A percentile compares a stretch with the other conserved stretches of the same genome.
phyloP scores from a whole-genome alignment of 2,329 filamentous ascomycete species.

The Aspergillus calidoustus region DNA sequence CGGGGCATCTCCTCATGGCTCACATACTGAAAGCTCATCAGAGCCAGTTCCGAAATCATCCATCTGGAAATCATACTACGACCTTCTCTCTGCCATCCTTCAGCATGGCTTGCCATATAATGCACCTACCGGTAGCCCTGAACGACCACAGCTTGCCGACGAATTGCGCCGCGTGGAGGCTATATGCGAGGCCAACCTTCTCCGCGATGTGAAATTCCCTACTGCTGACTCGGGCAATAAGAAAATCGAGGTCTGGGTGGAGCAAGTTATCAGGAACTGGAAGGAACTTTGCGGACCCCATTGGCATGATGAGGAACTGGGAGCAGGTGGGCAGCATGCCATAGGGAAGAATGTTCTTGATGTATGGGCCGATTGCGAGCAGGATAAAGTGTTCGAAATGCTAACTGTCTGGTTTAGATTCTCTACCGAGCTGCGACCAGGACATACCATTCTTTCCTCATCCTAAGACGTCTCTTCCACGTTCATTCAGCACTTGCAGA shows the following conservation, averaged over 20 bases:
- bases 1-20: background rate
- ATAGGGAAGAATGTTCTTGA: constrained; percentile 78
- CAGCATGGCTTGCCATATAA: constrained; percentile 55
- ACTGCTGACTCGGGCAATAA: constrained; percentile 77
- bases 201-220: constrained; percentile 82
- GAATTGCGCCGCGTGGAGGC: constrained; percentile 81
- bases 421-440: constrained; percentile 90
- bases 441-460: constrained; percentile 91
- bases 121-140: constrained; percentile 41
- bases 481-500: constrained; percentile 87
- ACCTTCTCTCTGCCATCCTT: constrained; percentile 75
- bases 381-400: background rate
- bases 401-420: constrained; percentile 56
- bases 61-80: constrained; percentile 87
- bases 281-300: constrained; percentile 74
- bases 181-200: constrained; percentile 77
- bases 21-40: constrained; percentile 25
- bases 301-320: constrained; percentile 82
- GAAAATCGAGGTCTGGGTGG: constrained; percentile 81
- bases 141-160: constrained; percentile 67
- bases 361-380: constrained; percentile 40
- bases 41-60: constrained; percentile 43
- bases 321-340: constrained; percentile 76
- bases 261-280: constrained; percentile 85
- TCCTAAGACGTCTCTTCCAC: constrained; percentile 83